Percentiles rank a stretch among this genome's conserved stretches.
Evolutionary conservation across 2,329 filamentous ascomycete genomes (phyloP).

Genomic region (Gnomoniopsis sp.): DNA sequence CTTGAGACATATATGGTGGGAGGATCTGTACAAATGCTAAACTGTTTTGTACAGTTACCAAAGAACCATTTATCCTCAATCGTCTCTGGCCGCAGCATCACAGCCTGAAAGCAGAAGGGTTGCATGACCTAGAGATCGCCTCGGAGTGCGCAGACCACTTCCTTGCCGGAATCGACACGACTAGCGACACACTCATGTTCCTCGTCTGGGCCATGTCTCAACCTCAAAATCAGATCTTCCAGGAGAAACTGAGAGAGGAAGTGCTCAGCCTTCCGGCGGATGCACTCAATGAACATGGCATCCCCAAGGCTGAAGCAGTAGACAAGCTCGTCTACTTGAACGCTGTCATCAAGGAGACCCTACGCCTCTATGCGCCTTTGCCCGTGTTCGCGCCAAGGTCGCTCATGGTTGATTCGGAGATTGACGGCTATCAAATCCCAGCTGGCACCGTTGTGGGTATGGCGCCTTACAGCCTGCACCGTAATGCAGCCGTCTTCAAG

Average conservation of each 20-base stretch:
- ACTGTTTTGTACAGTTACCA: background rate
- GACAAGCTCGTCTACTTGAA: slow-evolving; percentile 42
- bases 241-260: slow-evolving; percentile 42
- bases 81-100: slow-evolving; percentile 34
- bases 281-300: slow-evolving; percentile 24
- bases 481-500: slow-evolving; percentile 22
- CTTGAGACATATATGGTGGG: slow-evolving; percentile 13
- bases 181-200: slow-evolving; percentile 49
- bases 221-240: slow-evolving; percentile 37
- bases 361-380: slow-evolving; percentile 47
- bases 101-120: slow-evolving; percentile 22
- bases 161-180: slow-evolving; percentile 51
- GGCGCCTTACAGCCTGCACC: slow-evolving; percentile 26
- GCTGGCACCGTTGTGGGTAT: slow-evolving; percentile 23
- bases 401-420: slow-evolving; percentile 27
- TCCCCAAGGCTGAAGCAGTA: slow-evolving; percentile 31
- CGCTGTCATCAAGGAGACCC: slow-evolving; percentile 47
- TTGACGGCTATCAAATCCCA: slow-evolving; percentile 23
- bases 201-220: slow-evolving; percentile 46
- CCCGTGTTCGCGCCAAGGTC: slow-evolving; percentile 49
- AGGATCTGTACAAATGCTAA: background rate
- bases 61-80: slow-evolving; percentile 32
- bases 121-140: slow-evolving; percentile 44
- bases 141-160: slow-evolving; percentile 53
- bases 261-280: slow-evolving; percentile 27